Conservation (phyloP, 148 eudicot genomes). For the Rhododendron henanense region DNA sequence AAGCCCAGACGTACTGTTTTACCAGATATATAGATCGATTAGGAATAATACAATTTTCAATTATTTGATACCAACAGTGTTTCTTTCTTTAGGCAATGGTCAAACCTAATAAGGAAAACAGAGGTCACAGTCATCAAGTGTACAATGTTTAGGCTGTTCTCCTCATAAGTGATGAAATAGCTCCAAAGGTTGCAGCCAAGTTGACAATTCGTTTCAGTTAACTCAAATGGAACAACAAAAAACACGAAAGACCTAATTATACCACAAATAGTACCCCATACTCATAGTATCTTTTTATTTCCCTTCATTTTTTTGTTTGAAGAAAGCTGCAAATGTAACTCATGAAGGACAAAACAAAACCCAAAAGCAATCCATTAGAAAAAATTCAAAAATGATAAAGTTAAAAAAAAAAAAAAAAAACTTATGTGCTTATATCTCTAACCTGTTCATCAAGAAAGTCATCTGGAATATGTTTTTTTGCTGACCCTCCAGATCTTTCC, state of each 20-base stretch:
- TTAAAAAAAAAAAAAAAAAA: not conserved
- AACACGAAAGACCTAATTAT: not conserved
- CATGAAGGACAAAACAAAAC: not conserved
- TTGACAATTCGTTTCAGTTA: not conserved
- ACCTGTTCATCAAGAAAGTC: constrained; percentile 86
- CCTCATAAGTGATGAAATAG: too few species aligned
- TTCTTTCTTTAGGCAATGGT: not conserved
- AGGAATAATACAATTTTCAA: not conserved
- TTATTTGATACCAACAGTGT: not conserved
- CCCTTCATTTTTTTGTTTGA: too few species aligned
- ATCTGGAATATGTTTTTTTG: constrained; percentile 32
- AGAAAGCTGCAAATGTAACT: not conserved
- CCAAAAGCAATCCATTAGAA: not conserved
- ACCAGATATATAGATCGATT: not conserved
- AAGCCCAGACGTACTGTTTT: not conserved
- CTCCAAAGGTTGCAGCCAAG: not conserved
- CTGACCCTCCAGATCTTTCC: constrained; percentile 28
- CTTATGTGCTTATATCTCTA: not conserved
- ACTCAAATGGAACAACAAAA: not conserved
- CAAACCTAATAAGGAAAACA: not conserved
- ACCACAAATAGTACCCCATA: not conserved
- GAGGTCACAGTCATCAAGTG: not conserved
- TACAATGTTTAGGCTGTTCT: not conserved
- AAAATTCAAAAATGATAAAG: not conserved
- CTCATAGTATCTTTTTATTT: not conserved